A percentile compares a stretch with the other conserved stretches of the same genome.
These are phyloP conservation scores for Aspergillus homomorphus DNA, from an alignment of 495 filamentous ascomycete genomes.

Conservation along the genomic window DNA sequence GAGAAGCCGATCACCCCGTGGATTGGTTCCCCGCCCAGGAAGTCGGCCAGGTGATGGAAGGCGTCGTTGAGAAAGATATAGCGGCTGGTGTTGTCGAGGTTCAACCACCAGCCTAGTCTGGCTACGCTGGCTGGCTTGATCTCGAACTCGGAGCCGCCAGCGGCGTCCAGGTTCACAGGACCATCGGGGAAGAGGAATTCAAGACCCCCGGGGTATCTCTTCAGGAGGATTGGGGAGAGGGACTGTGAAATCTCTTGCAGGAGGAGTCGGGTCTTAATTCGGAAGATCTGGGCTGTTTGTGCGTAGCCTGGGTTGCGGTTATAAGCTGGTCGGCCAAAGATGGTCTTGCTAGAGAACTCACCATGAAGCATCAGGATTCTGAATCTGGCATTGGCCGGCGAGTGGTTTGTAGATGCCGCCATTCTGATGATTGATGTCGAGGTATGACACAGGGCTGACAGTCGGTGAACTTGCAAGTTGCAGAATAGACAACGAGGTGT, in stretches of 20 bases:
- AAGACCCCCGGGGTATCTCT: neutral
- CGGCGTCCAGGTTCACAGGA: neutral
- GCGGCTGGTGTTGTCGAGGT: slow-evolving; percentile 1
- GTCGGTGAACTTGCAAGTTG: too few relatives aligned
- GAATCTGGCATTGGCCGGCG: neutral
- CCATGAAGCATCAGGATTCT: slow-evolving; percentile 1
- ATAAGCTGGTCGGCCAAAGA: neutral
- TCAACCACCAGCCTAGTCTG: neutral
- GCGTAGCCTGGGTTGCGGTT: neutral
- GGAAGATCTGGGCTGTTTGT: neutral
- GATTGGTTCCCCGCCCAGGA: neutral
- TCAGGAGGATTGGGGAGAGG: neutral
- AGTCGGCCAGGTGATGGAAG: neutral
- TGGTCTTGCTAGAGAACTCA: neutral
- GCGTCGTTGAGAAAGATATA: neutral
- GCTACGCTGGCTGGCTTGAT: neutral
- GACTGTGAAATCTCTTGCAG: neutral
- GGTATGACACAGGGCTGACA: neutral
- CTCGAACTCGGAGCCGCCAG: neutral
- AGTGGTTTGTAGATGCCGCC: neutral
- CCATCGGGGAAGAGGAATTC: slow-evolving; percentile 3
- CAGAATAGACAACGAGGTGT: too few relatives aligned
- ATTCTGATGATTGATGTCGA: neutral
- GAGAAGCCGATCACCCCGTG: neutral
- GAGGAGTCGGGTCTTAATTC: neutral